Evolutionary conservation across 148 eudicot species (phyloP).

Genomic region (Fagopyrum homotropicum): DNA sequence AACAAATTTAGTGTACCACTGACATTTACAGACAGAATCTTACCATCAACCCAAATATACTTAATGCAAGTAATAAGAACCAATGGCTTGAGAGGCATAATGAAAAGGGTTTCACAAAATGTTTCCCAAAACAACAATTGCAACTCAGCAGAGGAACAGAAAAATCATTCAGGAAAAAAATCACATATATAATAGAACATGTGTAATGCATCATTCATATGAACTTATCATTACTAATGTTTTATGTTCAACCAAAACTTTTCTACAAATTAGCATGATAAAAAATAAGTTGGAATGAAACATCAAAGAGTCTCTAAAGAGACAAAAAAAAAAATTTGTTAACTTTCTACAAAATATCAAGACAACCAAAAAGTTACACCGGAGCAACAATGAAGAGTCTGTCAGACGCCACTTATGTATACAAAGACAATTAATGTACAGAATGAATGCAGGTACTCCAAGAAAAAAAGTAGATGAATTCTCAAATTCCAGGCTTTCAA

Average conservation of each 20-base stretch:
- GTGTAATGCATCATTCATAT: background rate
- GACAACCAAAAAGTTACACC: background rate
- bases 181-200: background rate
- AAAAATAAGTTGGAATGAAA: too few species aligned
- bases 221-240: too few species aligned
- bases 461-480: too few species aligned
- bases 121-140: too few species aligned
- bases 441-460: too few species aligned
- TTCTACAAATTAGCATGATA: too few species aligned
- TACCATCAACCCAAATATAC: background rate
- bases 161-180: background rate
- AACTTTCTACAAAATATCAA: background rate
- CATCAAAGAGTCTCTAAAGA: background rate
- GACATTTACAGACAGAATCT: constrained; percentile 8
- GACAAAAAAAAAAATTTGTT: background rate
- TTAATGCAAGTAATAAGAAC: background rate
- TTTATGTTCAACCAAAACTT: too few species aligned
- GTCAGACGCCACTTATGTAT: background rate
- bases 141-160: background rate
- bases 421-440: background rate
- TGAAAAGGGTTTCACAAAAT: background rate
- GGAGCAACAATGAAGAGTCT: background rate
- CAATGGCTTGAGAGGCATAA: constrained; percentile 8
- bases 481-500: background rate
- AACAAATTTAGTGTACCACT: constrained; percentile 10